Conservation (phyloP, 177 flowering plant genomes). For the Vitis hybrid region DNA sequence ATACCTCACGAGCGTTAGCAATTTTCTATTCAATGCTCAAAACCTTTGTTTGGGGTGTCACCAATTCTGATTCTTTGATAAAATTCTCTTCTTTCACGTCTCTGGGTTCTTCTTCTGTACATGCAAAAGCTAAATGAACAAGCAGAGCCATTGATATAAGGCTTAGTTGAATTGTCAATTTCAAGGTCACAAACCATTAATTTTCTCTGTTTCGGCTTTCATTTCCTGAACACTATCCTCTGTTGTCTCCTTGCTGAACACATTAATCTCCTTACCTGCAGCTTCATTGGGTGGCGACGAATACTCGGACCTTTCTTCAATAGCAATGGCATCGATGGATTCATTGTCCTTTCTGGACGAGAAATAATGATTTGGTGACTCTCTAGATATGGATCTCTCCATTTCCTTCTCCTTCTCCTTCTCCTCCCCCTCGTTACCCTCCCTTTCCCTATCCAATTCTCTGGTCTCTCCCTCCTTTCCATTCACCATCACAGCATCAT, state of each 20-base stretch:
- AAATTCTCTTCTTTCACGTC: slow-evolving; percentile 8
- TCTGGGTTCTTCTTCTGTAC: slow-evolving; percentile 3
- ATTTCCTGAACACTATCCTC: not conserved
- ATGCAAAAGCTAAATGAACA: not conserved
- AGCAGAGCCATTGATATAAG: not conserved
- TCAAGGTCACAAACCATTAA: slow-evolving; percentile 1
- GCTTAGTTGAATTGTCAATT: not conserved
- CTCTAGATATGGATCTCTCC: slow-evolving; percentile 4
- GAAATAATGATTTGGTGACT: slow-evolving; percentile 9
- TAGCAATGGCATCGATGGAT: not conserved
- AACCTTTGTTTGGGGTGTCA: not conserved
- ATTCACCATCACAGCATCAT: not conserved
- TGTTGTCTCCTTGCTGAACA: not conserved
- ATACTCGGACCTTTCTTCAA: slow-evolving; percentile 6
- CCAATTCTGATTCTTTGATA: slow-evolving; percentile 10
- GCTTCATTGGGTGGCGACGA: slow-evolving; percentile 8
- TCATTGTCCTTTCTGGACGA: slow-evolving; percentile 13
- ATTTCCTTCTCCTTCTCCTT: not conserved
- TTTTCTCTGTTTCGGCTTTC: not conserved
- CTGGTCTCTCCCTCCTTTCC: not conserved
- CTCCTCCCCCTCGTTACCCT: not conserved
- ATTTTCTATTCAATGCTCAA: slow-evolving; percentile 13
- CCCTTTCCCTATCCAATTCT: not conserved
- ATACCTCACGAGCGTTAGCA: slow-evolving; percentile 1
- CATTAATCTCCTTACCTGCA: not conserved